Evolutionary conservation across 2,329 filamentous ascomycete species (phyloP).

Genomic region (Neurospora sp.): DNA sequence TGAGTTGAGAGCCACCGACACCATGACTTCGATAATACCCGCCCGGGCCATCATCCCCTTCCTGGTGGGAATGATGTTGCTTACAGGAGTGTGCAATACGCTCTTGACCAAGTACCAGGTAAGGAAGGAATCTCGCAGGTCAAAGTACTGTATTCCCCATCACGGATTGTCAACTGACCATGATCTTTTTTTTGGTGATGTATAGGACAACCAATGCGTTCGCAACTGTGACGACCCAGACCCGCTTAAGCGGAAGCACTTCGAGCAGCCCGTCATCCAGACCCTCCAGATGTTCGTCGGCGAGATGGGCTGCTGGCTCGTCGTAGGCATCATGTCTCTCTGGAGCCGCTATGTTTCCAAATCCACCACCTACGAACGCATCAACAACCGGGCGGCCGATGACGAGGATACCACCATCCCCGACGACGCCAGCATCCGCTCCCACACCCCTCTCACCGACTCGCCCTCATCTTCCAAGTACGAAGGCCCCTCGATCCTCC

Average conservation of each 20-base stretch:
- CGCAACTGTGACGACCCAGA: slow-evolving; percentile 69
- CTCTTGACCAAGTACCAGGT: slow-evolving; percentile 95
- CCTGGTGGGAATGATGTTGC: slow-evolving; percentile 89
- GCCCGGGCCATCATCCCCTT: slow-evolving; percentile 65
- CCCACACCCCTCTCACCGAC: slow-evolving; percentile 32
- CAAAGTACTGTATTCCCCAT: not conserved
- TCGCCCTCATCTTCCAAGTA: slow-evolving; percentile 27
- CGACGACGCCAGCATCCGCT: slow-evolving; percentile 34
- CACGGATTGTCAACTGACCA: not conserved
- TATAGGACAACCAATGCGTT: slow-evolving; percentile 94
- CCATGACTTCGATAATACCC: slow-evolving; percentile 46
- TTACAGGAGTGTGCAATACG: slow-evolving; percentile 95
- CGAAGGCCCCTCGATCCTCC: slow-evolving; percentile 48
- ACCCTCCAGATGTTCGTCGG: slow-evolving; percentile 98
- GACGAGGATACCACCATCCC: slow-evolving; percentile 28
- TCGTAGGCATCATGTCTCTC: slow-evolving; percentile 61
- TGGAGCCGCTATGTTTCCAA: slow-evolving; percentile 47
- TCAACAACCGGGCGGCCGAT: slow-evolving; percentile 36
- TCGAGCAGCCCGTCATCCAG: slow-evolving; percentile 93
- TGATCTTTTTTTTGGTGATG: not conserved
- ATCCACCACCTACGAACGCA: slow-evolving; percentile 48
- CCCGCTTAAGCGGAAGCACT: slow-evolving; percentile 56
- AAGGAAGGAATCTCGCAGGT: slow-evolving; percentile 18
- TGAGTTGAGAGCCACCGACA: not conserved
- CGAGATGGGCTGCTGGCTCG: slow-evolving; percentile 92